Base-by-base conservation (phyloP, 129 eudicot genomes). In the Lactuca saligna region DNA sequence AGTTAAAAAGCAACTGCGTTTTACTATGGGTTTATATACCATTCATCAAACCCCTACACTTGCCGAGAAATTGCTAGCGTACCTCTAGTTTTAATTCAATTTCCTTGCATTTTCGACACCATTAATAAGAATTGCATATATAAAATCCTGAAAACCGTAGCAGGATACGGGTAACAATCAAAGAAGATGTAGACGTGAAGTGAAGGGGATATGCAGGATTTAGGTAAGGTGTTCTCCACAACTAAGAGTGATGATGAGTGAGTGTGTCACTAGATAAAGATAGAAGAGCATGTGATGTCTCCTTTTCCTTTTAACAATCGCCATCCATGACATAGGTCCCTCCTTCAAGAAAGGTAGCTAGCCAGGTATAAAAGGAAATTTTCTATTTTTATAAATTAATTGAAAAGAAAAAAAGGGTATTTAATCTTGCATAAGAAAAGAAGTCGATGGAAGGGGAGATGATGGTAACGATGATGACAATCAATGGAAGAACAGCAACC, bases 261-360 rank as follows among this genome's bases (percentile, higher is more conserved):
- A 61, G 56, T 54, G 73, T 63, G 85, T 65, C 65, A 77, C 63
- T 63, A 65, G 50, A 76, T 58, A 46, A 50, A 70, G 68, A 68
- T 20, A 74, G 85, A 81, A 58, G 77, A 61, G 82, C 87, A 85
- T 85, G 90, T 85, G 90, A 79, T 78, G 68, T 58, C 73, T 65
- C 57, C 79, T 71, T 61, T 56, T 75, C 59, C 73, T 75, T 70
- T 77, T 72, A 10, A 76, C 84, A 72, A 79, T 73, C 80, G 39
- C 75, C 51, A 76, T 76, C 81, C 69, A 61, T 29, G 56, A 33
- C 68, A 59, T 56, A 77, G 75, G 78, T 50, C 82, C 78, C 78
- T 38, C 78, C 48, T 17, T 53, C 34, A 61, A 71, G 54, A 53
- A 79, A 72, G 61, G 44, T 68, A 46, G 37, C 66, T 73, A 66